phyloP scores from a whole-genome alignment of 805 yeast genomes.

The Lachancea sp. region DNA sequence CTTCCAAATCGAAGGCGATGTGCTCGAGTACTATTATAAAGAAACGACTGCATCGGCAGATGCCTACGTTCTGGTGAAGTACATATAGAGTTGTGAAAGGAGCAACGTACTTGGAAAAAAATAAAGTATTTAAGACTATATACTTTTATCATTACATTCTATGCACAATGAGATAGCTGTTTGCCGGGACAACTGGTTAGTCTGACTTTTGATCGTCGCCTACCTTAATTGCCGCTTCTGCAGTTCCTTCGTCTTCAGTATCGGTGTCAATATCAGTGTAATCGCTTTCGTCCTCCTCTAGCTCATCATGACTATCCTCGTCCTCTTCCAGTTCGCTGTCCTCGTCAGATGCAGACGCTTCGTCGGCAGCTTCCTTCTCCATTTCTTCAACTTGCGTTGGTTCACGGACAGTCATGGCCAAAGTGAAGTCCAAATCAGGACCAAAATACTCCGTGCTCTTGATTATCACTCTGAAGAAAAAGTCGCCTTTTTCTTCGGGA shows the following conservation, averaged over 20 bases:
- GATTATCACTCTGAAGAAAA: constrained; percentile 62
- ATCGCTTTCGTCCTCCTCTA: constrained; percentile 34
- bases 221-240: constrained; percentile 1
- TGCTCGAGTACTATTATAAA: constrained; percentile 41
- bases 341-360: constrained; percentile 47
- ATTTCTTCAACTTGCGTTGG: constrained; percentile 33
- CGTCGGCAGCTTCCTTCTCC: constrained; percentile 51
- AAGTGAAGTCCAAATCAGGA: constrained; percentile 64
- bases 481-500: constrained; percentile 63
- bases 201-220: not conserved
- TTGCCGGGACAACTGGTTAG: not conserved
- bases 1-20: constrained; percentile 36
- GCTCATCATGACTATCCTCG: constrained; percentile 60
- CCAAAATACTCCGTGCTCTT: constrained; percentile 78
- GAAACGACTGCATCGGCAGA: constrained; percentile 17
- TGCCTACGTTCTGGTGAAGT: constrained; percentile 19
- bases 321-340: constrained; percentile 46
- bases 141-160: constrained; percentile 7
- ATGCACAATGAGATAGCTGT: constrained; percentile 6
- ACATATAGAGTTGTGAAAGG: too few species aligned
- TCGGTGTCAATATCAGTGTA: constrained; percentile 34
- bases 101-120: not conserved
- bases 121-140: not conserved
- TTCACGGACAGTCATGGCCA: constrained; percentile 62
- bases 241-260: constrained; percentile 31